Evolutionary conservation across 2,329 filamentous ascomycete species (phyloP).

Genomic region (Xylariaceae sp.): DNA sequence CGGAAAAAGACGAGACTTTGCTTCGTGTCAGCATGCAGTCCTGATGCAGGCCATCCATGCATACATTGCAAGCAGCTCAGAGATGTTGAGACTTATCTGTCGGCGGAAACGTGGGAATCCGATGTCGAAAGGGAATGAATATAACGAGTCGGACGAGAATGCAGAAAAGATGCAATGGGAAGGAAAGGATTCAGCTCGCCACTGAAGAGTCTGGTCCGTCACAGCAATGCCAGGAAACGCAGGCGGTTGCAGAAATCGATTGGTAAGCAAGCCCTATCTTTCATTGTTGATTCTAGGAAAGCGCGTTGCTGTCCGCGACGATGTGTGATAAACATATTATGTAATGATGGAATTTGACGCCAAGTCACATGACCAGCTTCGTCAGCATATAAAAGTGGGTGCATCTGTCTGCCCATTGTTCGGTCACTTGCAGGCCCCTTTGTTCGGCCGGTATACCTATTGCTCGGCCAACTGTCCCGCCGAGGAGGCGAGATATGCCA

Average conservation of each 20-base stretch:
- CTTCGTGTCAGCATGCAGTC: not conserved
- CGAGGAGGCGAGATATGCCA: too few relatives aligned
- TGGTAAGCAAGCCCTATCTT: conserved; percentile 6
- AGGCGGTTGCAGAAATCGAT: too few relatives aligned
- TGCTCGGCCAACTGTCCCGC: too few relatives aligned
- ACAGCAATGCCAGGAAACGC: not conserved
- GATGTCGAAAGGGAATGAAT: not conserved
- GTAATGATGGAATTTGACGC: conserved; percentile 23
- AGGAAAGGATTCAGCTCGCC: not conserved
- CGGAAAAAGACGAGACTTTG: not conserved
- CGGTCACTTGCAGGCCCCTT: not conserved
- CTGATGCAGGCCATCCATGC: not conserved
- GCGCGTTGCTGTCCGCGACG: conserved; percentile 26
- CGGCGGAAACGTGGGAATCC: not conserved
- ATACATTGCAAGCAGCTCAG: conserved; percentile 9
- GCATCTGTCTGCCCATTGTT: not conserved
- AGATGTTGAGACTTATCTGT: not conserved
- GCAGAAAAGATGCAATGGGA: not conserved
- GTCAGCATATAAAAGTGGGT: too few relatives aligned
- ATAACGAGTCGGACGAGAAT: not conserved
- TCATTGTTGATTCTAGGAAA: conserved; percentile 27
- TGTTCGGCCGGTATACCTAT: too few relatives aligned
- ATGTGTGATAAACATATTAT: conserved; percentile 1
- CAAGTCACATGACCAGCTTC: conserved; percentile 28
- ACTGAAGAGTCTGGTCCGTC: not conserved